Conservation (phyloP, 306 rosid species). For the Begonia masoniana region DNA sequence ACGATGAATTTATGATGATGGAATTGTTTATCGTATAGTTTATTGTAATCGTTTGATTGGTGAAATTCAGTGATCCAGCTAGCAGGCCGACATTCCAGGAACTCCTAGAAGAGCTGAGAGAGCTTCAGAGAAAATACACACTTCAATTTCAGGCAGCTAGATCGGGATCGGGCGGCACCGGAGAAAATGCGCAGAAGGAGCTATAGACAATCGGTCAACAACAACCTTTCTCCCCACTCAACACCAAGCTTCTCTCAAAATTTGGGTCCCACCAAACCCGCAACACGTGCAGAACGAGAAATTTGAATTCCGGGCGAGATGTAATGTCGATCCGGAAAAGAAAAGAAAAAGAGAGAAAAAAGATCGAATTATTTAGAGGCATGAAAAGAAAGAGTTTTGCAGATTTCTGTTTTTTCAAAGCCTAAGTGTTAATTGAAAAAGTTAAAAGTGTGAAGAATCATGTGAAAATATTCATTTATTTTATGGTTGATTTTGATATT, state of each 20-base stretch:
- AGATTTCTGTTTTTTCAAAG: no score
- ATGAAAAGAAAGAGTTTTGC: no score
- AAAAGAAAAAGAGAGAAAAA: no score
- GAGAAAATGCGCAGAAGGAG: conserved; percentile 41
- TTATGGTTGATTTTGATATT: no score
- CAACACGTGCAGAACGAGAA: neutral
- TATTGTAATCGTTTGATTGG: neutral
- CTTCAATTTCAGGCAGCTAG: conserved; percentile 78
- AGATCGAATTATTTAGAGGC: no score
- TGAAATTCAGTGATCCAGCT: conserved; percentile 59
- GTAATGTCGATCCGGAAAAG: no score
- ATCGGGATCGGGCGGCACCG: conserved; percentile 31
- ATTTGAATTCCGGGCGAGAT: no score
- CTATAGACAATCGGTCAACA: conserved; percentile 12
- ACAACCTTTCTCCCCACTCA: no score
- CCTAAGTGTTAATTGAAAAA: no score
- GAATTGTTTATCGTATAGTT: no score
- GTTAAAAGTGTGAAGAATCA: no score
- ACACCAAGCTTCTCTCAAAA: neutral
- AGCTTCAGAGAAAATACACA: conserved; percentile 48
- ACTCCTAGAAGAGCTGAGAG: conserved; percentile 62
- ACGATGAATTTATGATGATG: neutral
- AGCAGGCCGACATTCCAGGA: conserved; percentile 74
- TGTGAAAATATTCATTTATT: no score
- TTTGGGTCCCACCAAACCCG: neutral